Conservation (phyloP, 441 rosid species). For the Croton setiger region DNA sequence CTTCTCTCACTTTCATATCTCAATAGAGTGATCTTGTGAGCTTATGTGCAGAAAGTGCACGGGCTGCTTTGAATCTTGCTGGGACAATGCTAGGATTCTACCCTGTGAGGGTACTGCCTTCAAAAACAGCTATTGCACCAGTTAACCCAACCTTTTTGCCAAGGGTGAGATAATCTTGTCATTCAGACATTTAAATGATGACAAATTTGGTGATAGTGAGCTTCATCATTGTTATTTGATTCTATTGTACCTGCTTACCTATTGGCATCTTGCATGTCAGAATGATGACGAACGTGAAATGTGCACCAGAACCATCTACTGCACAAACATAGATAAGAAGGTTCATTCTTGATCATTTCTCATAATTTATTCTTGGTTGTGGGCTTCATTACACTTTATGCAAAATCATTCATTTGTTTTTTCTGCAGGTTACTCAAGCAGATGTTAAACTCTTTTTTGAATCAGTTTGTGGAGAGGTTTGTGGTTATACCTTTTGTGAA, state of each 20-base stretch:
- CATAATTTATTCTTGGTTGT: not conserved
- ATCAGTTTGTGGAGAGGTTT: conserved; percentile 81
- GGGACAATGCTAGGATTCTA: conserved; percentile 90
- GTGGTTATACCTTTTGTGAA: conserved; percentile 19
- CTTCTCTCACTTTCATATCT: not conserved
- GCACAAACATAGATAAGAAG: conserved; percentile 86
- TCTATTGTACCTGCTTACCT: conserved; percentile 5
- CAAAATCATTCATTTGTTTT: conserved; percentile 7
- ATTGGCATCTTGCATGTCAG: conserved; percentile 36
- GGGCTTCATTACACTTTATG: not conserved
- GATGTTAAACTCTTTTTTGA: conserved; percentile 80
- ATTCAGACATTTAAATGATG: conserved; percentile 1
- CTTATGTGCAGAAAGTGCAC: conserved; percentile 54
- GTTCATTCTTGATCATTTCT: conserved; percentile 30
- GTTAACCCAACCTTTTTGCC: conserved; percentile 93
- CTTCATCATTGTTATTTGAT: conserved; percentile 1
- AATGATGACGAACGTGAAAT: conserved; percentile 85
- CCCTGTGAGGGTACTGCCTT: conserved; percentile 84
- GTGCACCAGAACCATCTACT: conserved; percentile 77
- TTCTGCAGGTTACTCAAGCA: conserved; percentile 64
- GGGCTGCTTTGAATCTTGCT: conserved; percentile 58
- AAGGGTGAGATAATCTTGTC: conserved; percentile 50
- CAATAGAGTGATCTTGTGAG: not conserved
- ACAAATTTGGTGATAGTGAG: conserved; percentile 14
- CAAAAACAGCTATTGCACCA: conserved; percentile 96